Evolutionary conservation across 1,284 basidiomycete genomes (phyloP).

Genomic region (Cryptococcus amylolentus): DNA sequence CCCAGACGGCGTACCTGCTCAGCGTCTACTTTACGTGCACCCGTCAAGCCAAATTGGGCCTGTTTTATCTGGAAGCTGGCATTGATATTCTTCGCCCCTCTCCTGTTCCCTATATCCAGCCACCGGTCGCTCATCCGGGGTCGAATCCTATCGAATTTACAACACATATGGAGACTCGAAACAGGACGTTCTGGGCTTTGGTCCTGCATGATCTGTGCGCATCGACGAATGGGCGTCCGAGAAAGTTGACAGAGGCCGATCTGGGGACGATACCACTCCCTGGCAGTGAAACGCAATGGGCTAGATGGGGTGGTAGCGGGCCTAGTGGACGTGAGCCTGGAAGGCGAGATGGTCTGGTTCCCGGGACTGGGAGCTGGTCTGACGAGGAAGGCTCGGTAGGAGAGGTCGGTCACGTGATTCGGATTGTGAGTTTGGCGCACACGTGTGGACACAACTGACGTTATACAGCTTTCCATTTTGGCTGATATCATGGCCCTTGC

Average conservation of each 20-base stretch:
- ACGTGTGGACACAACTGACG: background rate
- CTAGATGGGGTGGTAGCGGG: slow-evolving; percentile 38
- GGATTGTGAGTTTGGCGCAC: slow-evolving; percentile 34
- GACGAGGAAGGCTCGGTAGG: slow-evolving; percentile 44
- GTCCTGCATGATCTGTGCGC: slow-evolving; percentile 46
- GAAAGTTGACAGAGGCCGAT: slow-evolving; percentile 39
- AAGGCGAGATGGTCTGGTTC: slow-evolving; percentile 30
- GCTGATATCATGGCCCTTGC: slow-evolving; percentile 39
- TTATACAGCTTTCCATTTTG: slow-evolving; percentile 29
- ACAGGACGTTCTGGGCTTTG: slow-evolving; percentile 48
- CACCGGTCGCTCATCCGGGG: slow-evolving; percentile 25
- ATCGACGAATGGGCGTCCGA: slow-evolving; percentile 35
- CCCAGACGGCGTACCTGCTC: slow-evolving; percentile 46
- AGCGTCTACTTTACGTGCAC: slow-evolving; percentile 48
- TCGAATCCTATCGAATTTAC: slow-evolving; percentile 30
- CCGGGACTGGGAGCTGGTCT: slow-evolving; percentile 37
- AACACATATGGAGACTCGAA: slow-evolving; percentile 40
- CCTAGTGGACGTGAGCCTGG: slow-evolving; percentile 26
- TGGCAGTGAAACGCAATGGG: slow-evolving; percentile 40
- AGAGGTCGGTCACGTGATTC: slow-evolving; percentile 48
- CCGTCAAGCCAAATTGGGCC: slow-evolving; percentile 41
- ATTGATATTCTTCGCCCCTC: slow-evolving; percentile 34
- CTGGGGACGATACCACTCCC: slow-evolving; percentile 42
- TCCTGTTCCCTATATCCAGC: slow-evolving; percentile 18
- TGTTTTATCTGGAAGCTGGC: slow-evolving; percentile 47